phyloP scores from a whole-genome alignment of 148 eudicot genomes.

The Amaranthus hypochondriacus region DNA sequence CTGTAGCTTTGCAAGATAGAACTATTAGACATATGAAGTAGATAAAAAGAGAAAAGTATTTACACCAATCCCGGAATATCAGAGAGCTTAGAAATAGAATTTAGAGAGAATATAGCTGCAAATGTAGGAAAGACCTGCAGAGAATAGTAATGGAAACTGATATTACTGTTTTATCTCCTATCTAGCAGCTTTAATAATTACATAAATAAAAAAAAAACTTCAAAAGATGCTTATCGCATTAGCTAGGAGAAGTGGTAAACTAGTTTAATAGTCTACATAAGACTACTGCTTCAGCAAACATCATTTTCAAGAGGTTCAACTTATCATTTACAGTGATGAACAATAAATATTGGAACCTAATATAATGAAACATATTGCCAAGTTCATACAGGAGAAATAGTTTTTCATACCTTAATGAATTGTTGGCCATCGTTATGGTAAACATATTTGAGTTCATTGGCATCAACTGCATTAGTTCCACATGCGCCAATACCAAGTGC shows the following conservation, averaged over 20 bases:
- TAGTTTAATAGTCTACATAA: not conserved
- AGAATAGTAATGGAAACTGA: not conserved
- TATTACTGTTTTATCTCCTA: not conserved
- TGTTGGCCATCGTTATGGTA: slow-evolving; percentile 85
- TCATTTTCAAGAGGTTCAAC: not conserved
- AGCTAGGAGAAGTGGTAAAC: too few relatives aligned
- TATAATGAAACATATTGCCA: not conserved
- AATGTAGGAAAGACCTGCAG: slow-evolving; percentile 91
- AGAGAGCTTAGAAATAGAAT: slow-evolving; percentile 31
- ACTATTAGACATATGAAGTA: not conserved
- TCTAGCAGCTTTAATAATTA: not conserved
- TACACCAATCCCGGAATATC: slow-evolving; percentile 66
- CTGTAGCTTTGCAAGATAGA: slow-evolving; percentile 3
- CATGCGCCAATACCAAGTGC: slow-evolving; percentile 96
- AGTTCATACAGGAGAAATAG: not conserved
- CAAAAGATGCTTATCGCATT: not conserved
- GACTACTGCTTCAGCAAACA: not conserved
- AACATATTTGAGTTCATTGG: slow-evolving; percentile 76
- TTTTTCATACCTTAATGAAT: slow-evolving; percentile 51
- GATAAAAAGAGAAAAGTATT: slow-evolving; percentile 24
- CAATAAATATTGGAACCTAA: not conserved
- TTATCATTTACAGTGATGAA: not conserved
- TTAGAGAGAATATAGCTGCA: slow-evolving; percentile 50
- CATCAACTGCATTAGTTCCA: slow-evolving; percentile 67
- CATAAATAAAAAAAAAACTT: not conserved